Percentiles rank a stretch among this genome's conserved stretches.
These are phyloP conservation scores for Yamadazyma insecticola DNA, from an alignment of 805 yeast species.

Conservation along the genomic window DNA sequence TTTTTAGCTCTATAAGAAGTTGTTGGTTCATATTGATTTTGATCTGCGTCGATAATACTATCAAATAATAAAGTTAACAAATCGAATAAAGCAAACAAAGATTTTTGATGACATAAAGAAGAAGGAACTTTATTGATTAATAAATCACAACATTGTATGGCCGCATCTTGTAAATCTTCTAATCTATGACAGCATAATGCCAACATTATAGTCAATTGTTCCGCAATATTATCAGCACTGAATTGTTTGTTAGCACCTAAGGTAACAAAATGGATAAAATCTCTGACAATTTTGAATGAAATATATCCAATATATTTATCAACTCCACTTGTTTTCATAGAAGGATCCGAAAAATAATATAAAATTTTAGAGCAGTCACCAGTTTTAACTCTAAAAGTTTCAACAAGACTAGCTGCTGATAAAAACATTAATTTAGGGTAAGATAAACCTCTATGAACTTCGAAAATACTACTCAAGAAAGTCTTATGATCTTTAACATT, in stretches of 20 bases:
- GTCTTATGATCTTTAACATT: constrained; percentile 74
- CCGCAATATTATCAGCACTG: constrained; percentile 52
- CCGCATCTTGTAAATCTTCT: constrained; percentile 67
- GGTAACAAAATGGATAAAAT: constrained; percentile 49
- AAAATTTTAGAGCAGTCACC: constrained; percentile 81
- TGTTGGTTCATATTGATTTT: constrained; percentile 82
- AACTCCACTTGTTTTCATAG: constrained; percentile 56
- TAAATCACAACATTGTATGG: constrained; percentile 69
- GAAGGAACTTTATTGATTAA: constrained; percentile 69
- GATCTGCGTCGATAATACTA: constrained; percentile 78
- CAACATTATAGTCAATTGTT: constrained; percentile 65
- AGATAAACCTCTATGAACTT: constrained; percentile 50
- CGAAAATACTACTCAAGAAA: constrained; percentile 47
- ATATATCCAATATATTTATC: constrained; percentile 65
- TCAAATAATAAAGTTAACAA: constrained; percentile 71
- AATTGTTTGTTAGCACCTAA: constrained; percentile 53
- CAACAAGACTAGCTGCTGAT: constrained; percentile 76
- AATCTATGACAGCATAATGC: constrained; percentile 76
- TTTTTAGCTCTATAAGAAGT: constrained; percentile 48
- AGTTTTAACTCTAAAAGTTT: constrained; percentile 67
- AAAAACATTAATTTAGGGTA: constrained; percentile 82
- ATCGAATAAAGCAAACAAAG: constrained; percentile 78
- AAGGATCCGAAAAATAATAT: constrained; percentile 82
- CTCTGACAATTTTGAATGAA: constrained; percentile 53
- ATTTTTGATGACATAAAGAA: constrained; percentile 65